Evolutionary conservation across 1,139 yeast genomes (phyloP).

Genomic region (Blastobotrys serpentis): DNA sequence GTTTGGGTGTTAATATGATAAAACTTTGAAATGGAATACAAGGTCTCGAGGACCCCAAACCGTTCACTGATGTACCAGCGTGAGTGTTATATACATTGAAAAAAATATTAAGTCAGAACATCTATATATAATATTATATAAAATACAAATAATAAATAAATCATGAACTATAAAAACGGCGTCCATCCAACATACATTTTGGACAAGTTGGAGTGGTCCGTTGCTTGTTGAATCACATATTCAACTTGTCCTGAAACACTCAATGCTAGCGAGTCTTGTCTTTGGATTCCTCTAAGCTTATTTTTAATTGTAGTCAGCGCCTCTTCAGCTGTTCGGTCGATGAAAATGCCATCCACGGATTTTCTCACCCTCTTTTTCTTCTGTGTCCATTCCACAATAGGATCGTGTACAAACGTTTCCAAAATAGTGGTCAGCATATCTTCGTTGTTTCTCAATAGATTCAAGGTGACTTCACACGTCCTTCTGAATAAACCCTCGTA

Average conservation of each 20-base stretch:
- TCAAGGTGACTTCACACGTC: conserved; percentile 81
- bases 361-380: conserved; percentile 21
- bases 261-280: conserved; percentile 79
- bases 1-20: no score
- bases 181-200: conserved; percentile 97
- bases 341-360: conserved; percentile 27
- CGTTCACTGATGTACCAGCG: no score
- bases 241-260: conserved; percentile 94
- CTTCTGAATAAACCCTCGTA: conserved; percentile 87
- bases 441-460: conserved; percentile 72
- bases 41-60: no score
- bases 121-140: no score
- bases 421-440: conserved; percentile 87
- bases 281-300: conserved; percentile 81
- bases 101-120: no score
- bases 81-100: no score
- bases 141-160: no score
- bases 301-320: conserved; percentile 76
- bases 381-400: conserved; percentile 52
- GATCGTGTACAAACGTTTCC: conserved; percentile 92
- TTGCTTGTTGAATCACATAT: conserved; percentile 79
- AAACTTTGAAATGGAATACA: no score
- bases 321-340: conserved; percentile 50
- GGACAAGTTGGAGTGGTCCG: conserved; percentile 65
- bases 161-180: conserved; percentile 58